phyloP scores from a whole-genome alignment of 805 yeast genomes.

The Pichia nakasei region DNA sequence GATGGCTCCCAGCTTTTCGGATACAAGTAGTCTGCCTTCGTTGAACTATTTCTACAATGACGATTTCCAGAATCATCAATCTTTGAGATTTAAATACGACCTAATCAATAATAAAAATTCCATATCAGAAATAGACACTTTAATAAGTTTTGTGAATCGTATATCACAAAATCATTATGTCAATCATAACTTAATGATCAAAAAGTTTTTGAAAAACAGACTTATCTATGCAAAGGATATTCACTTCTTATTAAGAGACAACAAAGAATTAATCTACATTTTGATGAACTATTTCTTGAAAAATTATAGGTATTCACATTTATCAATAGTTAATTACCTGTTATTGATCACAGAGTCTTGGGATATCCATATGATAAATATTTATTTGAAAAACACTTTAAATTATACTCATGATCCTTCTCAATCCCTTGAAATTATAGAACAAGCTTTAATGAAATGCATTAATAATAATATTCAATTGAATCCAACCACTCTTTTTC shows the following conservation, averaged over 20 bases:
- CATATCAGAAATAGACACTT: slow-evolving; percentile 1
- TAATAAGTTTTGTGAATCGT: slow-evolving; percentile 1
- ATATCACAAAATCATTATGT: slow-evolving; percentile 4
- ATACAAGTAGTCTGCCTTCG: too few species aligned
- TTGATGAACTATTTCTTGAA: slow-evolving; percentile 6
- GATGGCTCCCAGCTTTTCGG: not conserved
- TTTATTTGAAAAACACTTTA: slow-evolving; percentile 5
- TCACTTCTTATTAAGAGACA: not conserved
- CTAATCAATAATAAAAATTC: slow-evolving; percentile 4
- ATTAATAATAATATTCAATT: not conserved
- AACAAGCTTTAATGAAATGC: not conserved
- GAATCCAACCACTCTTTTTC: not conserved
- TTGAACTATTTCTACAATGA: too few species aligned
- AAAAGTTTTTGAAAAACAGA: slow-evolving; percentile 5
- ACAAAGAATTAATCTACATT: not conserved
- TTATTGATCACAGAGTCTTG: not conserved
- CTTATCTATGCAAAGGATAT: slow-evolving; percentile 4
- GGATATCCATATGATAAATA: slow-evolving; percentile 5
- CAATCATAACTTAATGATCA: slow-evolving; percentile 6
- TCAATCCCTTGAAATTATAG: not conserved
- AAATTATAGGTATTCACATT: not conserved
- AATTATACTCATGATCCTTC: not conserved
- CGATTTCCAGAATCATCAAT: too few species aligned
- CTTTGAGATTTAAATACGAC: not conserved
- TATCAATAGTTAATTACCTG: slow-evolving; percentile 1